Base-by-base conservation (phyloP, 2,329 filamentous ascomycete genomes). In the Bipolaris zeicola region DNA sequence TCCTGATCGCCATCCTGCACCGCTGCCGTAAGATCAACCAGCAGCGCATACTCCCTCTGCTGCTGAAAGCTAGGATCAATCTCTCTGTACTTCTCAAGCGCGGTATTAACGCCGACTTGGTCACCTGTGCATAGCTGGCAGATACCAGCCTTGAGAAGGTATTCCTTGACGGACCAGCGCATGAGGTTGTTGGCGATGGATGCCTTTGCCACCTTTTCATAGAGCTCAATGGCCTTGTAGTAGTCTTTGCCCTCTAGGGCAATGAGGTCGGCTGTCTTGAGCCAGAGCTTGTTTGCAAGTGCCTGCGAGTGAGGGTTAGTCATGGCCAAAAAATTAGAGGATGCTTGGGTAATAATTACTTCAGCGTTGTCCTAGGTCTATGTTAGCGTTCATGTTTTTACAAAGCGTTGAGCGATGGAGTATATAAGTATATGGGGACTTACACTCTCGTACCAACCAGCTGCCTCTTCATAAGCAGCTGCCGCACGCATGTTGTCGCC, bases 61-160 rank as follows among this genome's bases (percentile, higher is more conserved):
- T 85, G 85, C 7, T 84, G 80, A 71, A 98, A 97, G 26, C 85
- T 72, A 6, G 69, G 69, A 39, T 76, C 73, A 90, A 76, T 82
- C 52, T 96, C 91, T 60, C 85, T 81, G 80, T 96, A 98, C 65
- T 86, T 87, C 69, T 96, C 89, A 20, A 98, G 80, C 28, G 92
- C 93, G 47, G 91, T 86, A 71, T 89, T 89, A 16, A 88, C 85
- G 45, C 89, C 90, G 51, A 97, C 90, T 68, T 89, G 80, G 75
- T 98, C 94, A 54, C 79, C 82, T n/a, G 84, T 83, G 52, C 86
- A 87, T 36, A 98, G 83, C 75, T 96, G 89, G 80, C 93, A 97
- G 73, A 98, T 90, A 31, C 92, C 93, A 0, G 92, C 91, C 80
- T 97, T 96, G 71, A 98, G 84, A 71, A 97, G 88, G 79, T 97